Base-by-base conservation (phyloP, 768 basidiomycete genomes). In the Thelephora ganbajun region DNA sequence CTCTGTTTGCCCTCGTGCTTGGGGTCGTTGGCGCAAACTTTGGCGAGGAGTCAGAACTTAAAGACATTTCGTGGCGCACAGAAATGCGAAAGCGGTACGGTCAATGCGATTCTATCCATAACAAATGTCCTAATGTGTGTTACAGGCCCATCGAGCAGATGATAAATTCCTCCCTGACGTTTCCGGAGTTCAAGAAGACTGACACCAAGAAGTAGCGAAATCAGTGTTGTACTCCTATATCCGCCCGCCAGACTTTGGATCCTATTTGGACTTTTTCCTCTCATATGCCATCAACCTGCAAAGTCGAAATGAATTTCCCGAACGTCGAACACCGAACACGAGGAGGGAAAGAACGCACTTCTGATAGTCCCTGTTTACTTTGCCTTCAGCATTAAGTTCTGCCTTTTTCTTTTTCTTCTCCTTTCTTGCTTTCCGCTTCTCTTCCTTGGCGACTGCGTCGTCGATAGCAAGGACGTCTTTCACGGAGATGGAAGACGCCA, bases 11-110 rank as follows among this genome's bases (percentile, higher is more conserved):
- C 1, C 67, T 89, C 16, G 54, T 79, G n/a, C 51, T 83, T 9
- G 85, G 86, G 18, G 79, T 76, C 16, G 49, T 88, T 2, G 88
- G 86, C 6, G 83, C 84, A 30, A 75, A 77, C n/a, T 55, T 85
- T 50, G 80, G 74, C 53, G 71, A 81, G 6, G 76, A 85, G 1
- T 30, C 26, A 30, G 60, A 69, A 30, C 63, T 90, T 33, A 86
- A 81, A 54, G 84, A 89, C 56, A 85, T 90, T 50, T 82, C 83
- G 33, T 92, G 87, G 89, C 76, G 85, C 14, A 87, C 83, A 55
- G 88, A 93, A 64, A 91, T 91, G 88, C 74, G 73, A 55, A 80
- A 74, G 58, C 72, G 80, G 88, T 88, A 55, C 54, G 77, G 14
- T 22, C 14, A 9, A 11, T 9, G 26, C 14, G 39, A 14, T 14